Conservation (phyloP, 2,329 filamentous ascomycete genomes). For the Claviceps spartinae region DNA sequence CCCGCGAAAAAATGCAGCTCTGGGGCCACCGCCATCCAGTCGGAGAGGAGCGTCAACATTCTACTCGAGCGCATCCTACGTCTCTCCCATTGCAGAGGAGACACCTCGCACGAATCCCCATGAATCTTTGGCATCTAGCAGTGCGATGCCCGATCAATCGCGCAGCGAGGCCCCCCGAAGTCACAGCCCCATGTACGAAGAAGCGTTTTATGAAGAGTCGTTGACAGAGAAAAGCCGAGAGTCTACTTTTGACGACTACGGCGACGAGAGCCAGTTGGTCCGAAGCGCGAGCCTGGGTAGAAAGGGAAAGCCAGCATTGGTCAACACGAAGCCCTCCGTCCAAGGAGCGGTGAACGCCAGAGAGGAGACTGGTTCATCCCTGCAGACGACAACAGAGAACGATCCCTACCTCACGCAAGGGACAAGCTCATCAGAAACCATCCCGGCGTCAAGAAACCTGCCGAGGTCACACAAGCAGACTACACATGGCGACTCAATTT, state of each 20-base stretch:
- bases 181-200: constrained; percentile 31
- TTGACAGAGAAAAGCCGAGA: constrained; percentile 30
- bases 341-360: constrained; percentile 7
- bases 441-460: constrained; percentile 16
- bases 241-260: constrained; percentile 30
- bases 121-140: constrained; percentile 57
- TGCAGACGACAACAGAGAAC: constrained; percentile 29
- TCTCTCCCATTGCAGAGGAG: constrained; percentile 67
- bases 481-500: constrained; percentile 15
- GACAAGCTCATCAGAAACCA: constrained; percentile 31
- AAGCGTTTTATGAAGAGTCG: constrained; percentile 36
- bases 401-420: constrained; percentile 34
- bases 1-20: constrained; percentile 34
- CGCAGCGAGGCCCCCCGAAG: constrained; percentile 32
- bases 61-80: constrained; percentile 51
- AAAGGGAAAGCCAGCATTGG: constrained; percentile 42
- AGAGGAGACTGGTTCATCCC: constrained; percentile 21
- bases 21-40: constrained; percentile 47
- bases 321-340: constrained; percentile 23
- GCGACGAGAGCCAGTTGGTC: constrained; percentile 44
- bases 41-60: constrained; percentile 49
- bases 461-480: constrained; percentile 8
- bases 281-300: constrained; percentile 49
- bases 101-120: constrained; percentile 42
- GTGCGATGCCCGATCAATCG: constrained; percentile 58